These are phyloP conservation scores for Plicaturopsis crispa DNA, from an alignment of 768 basidiomycete species.

Conservation along the genomic window DNA sequence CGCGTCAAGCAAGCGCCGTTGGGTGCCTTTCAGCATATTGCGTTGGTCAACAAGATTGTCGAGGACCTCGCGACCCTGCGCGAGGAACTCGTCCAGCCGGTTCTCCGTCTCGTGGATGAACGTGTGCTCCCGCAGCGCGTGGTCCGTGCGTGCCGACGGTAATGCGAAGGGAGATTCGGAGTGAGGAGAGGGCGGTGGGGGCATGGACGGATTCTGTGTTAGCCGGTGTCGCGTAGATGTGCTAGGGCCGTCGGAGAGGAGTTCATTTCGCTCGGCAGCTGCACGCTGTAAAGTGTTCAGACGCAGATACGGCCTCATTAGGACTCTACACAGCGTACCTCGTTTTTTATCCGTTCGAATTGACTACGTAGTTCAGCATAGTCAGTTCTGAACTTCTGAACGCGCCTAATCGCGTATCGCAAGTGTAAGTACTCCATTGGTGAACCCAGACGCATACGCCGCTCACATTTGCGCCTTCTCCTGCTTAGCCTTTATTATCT, in stretches of 20 bases:
- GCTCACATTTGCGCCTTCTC: constrained; percentile 90
- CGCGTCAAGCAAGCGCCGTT: constrained; percentile 75
- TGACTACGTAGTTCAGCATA: constrained; percentile 76
- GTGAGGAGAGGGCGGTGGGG: constrained; percentile 11
- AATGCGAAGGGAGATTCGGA: constrained; percentile 82
- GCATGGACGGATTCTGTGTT: constrained; percentile 20
- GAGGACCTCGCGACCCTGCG: constrained; percentile 86
- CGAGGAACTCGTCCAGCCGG: constrained; percentile 82
- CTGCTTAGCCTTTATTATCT: constrained; percentile 93
- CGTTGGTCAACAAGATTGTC: constrained; percentile 91
- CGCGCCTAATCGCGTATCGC: constrained; percentile 50
- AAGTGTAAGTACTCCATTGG: constrained; percentile 1
- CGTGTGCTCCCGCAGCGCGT: constrained; percentile 82
- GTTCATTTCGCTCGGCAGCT: constrained; percentile 53
- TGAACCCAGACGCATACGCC: neutral
- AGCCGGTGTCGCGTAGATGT: constrained; percentile 54
- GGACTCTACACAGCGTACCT: constrained; percentile 29
- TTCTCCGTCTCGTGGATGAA: constrained; percentile 82
- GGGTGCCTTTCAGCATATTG: constrained; percentile 92
- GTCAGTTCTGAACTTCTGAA: constrained; percentile 86
- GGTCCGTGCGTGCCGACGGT: constrained; percentile 55
- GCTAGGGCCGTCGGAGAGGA: constrained; percentile 37
- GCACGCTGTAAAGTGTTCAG: constrained; percentile 37
- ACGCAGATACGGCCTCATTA: neutral
- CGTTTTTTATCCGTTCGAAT: constrained; percentile 71